Base-by-base conservation (phyloP, 2,329 filamentous ascomycete species). In the Aotearoamyces nothofagi region DNA sequence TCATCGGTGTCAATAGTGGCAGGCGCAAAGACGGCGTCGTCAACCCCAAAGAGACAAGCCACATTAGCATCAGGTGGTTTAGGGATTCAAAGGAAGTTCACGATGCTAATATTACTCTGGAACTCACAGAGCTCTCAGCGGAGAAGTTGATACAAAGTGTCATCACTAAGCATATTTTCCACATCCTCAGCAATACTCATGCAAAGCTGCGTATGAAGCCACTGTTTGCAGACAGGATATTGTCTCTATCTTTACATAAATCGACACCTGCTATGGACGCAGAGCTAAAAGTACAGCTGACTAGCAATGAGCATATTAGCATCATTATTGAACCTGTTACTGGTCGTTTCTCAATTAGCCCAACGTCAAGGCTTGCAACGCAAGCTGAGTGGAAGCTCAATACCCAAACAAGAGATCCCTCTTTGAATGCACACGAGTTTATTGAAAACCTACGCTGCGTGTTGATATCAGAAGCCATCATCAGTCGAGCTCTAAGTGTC, bases 1-100 rank as follows among this genome's bases (percentile, higher is more conserved):
- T 96, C 39, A 61, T 98, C 28, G 86, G 84, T 7, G 69, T 93
- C 19, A 66, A 73, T 34, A 84, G 75, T 45, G 76, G 76, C 17
- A 61, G 57, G 30, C 38, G 40, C 9, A 63, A 59, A 33, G 47
- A 51, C 23, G 53, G 54, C 7, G 51, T 50, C 9, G 36, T 50
- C 2, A 55, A 62, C 28, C 45, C 55, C 4, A 61, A 56, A 33
- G 42, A 54, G 2, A 56, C 65, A 1, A 78, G 71, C 39, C 54
- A 52, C 26, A 49, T 90, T 25, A 63, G 58, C 3, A 55, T 76
- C 22, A 75, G 82, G 39, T 98, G 90, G 87, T 84, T 92, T 51
- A 73, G 81, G 33, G 76, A 87, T 45, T 76, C 75, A 37, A 75
- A 78, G 41, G 79, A 87, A 47, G 69, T 84, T 22, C 65, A 68